A percentile compares a stretch with the other conserved stretches of the same genome.
Conservation (phyloP, 257 asterid species). For the Gentiana straminea region DNA sequence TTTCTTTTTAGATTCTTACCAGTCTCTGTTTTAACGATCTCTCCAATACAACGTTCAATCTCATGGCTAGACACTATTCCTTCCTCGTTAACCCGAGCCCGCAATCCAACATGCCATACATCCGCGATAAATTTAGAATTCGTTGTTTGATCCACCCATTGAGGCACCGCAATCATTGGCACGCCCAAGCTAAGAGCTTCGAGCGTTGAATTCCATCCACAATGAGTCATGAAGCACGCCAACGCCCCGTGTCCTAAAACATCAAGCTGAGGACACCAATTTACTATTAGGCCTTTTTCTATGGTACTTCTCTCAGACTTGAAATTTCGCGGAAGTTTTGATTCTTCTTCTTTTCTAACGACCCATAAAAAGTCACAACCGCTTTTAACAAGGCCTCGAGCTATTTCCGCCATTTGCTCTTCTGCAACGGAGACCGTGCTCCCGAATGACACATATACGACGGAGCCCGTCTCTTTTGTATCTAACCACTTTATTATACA, state of each 20-base stretch:
- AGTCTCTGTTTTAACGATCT: constrained; percentile 8
- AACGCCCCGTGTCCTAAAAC: constrained; percentile 18
- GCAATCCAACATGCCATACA: constrained; percentile 17
- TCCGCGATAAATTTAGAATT: constrained; percentile 21
- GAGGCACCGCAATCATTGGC: constrained; percentile 17
- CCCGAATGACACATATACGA: constrained; percentile 21
- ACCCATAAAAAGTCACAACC: constrained; percentile 19
- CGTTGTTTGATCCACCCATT: constrained; percentile 14
- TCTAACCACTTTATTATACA: constrained; percentile 14
- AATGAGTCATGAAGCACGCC: constrained; percentile 23
- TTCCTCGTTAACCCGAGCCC: constrained; percentile 13
- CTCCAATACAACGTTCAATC: constrained; percentile 13
- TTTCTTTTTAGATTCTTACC: constrained; percentile 11
- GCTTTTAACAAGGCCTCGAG: constrained; percentile 9
- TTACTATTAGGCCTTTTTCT: constrained; percentile 15
- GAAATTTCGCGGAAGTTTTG: constrained; percentile 19
- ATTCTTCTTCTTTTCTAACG: constrained; percentile 17
- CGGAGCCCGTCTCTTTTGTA: constrained; percentile 13
- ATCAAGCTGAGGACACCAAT: constrained; percentile 26
- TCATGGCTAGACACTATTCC: constrained; percentile 17
- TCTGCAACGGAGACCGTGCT: constrained; percentile 7
- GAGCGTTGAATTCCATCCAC: constrained; percentile 29
- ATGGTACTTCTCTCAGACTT: background rate
- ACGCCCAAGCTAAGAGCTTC: constrained; percentile 20
- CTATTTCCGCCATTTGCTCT: constrained; percentile 22